phyloP scores from a whole-genome alignment of 441 rosid species.

The Cnidoscolus chayamansa region DNA sequence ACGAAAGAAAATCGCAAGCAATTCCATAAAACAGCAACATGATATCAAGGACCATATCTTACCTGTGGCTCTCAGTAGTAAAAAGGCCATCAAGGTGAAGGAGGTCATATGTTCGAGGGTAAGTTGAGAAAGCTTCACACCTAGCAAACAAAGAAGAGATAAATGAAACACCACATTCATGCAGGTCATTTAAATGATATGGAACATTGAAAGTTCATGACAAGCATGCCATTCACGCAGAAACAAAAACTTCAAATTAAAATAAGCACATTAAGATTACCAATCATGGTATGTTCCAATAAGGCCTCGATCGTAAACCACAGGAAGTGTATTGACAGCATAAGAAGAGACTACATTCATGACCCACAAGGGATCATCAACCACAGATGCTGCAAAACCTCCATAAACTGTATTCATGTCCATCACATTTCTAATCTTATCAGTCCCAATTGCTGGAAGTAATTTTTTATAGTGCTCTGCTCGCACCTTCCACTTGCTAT shows the following conservation, averaged over 20 bases:
- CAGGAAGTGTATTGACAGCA: constrained; percentile 71
- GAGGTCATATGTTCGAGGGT: constrained; percentile 93
- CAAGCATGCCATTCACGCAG: not conserved
- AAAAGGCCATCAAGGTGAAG: constrained; percentile 91
- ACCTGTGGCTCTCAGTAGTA: constrained; percentile 90
- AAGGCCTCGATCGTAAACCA: constrained; percentile 85
- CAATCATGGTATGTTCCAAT: constrained; percentile 93
- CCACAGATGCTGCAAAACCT: constrained; percentile 78
- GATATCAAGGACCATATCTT: constrained; percentile 10
- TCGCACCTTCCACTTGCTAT: constrained; percentile 75
- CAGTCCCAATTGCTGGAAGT: constrained; percentile 71
- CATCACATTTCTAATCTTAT: constrained; percentile 86
- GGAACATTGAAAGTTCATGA: not conserved
- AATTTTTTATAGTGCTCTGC: constrained; percentile 84
- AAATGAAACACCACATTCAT: not conserved
- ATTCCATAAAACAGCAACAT: not conserved
- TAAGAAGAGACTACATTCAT: constrained; percentile 94
- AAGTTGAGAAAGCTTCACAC: constrained; percentile 98
- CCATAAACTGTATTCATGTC: constrained; percentile 94
- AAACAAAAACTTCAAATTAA: not conserved
- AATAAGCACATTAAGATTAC: constrained; percentile 32
- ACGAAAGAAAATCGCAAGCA: not conserved
- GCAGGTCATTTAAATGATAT: not conserved
- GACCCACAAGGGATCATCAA: constrained; percentile 82
- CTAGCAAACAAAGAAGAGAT: constrained; percentile 36